Percentiles rank a stretch among this genome's conserved stretches.
These are phyloP conservation scores for Tetracladium marchalianum DNA, from an alignment of 495 filamentous ascomycete species.

Conservation along the genomic window DNA sequence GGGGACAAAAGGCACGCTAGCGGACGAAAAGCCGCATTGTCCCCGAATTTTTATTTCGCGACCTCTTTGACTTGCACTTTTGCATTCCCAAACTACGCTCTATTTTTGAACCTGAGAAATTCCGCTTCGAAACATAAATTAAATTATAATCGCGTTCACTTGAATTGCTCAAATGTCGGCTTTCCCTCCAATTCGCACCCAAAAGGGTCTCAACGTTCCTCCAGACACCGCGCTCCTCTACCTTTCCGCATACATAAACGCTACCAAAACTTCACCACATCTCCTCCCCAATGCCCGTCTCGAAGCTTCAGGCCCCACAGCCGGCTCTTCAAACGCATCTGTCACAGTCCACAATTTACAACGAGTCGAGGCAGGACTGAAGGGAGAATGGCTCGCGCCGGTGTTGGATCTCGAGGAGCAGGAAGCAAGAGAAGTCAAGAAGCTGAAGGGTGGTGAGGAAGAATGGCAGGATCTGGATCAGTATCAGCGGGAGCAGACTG, in stretches of 20 bases:
- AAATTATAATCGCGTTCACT: not conserved
- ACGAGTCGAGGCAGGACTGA: constrained; percentile 50
- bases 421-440: constrained; percentile 8
- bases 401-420: constrained; percentile 7
- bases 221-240: constrained; percentile 42
- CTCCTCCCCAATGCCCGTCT: constrained; percentile 59
- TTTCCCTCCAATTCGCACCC: constrained; percentile 36
- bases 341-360: constrained; percentile 55
- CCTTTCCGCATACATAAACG: constrained; percentile 48
- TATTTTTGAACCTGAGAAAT: too few relatives aligned
- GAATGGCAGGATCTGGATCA: constrained; percentile 44
- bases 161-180: constrained; percentile 14
- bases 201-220: constrained; percentile 34
- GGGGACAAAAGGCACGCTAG: not conserved
- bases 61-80: not conserved
- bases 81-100: too few relatives aligned
- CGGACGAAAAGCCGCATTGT: not conserved
- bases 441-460: constrained; percentile 13
- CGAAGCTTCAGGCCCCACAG: constrained; percentile 47
- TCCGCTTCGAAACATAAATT: constrained; percentile 1
- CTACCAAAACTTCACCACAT: constrained; percentile 43
- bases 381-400: constrained; percentile 20
- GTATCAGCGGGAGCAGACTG: constrained; percentile 35
- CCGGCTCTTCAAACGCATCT: constrained; percentile 39
- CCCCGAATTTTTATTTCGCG: not conserved